Percentiles rank a stretch among this genome's conserved stretches.
Conservation (phyloP, 768 basidiomycete species). For the Polyporus arcularius region DNA sequence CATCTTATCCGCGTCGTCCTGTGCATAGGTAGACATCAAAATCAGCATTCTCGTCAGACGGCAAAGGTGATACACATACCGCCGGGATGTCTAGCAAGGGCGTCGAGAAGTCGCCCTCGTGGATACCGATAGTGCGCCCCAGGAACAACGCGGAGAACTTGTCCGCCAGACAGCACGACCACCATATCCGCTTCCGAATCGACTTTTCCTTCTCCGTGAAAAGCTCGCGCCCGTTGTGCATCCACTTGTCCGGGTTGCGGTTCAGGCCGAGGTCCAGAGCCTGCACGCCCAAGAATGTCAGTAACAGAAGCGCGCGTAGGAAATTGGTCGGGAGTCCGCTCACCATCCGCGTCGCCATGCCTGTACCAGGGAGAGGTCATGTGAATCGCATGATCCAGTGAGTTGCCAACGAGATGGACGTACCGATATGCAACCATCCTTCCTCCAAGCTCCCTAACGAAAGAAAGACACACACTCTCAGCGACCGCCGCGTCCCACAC, state of each 20-base stretch:
- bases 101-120: slow-evolving; percentile 71
- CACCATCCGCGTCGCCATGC: slow-evolving; percentile 77
- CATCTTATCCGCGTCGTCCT: slow-evolving; percentile 57
- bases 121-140: slow-evolving; percentile 71
- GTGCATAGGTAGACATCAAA: slow-evolving; percentile 1
- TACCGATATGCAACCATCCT: slow-evolving; percentile 81
- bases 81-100: slow-evolving; percentile 56
- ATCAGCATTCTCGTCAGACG: neutral
- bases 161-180: slow-evolving; percentile 73
- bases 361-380: neutral
- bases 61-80: slow-evolving; percentile 34
- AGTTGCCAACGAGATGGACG: neutral
- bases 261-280: slow-evolving; percentile 82
- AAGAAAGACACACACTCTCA: neutral
- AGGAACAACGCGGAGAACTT: slow-evolving; percentile 50
- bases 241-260: slow-evolving; percentile 76
- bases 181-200: slow-evolving; percentile 76
- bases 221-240: slow-evolving; percentile 54
- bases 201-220: slow-evolving; percentile 66
- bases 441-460: slow-evolving; percentile 66
- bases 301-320: neutral
- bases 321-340: slow-evolving; percentile 7
- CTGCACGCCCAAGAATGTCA: slow-evolving; percentile 34
- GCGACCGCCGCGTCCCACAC: neutral
- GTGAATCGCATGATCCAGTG: neutral